Conservation (phyloP, 768 basidiomycete species). For the Gelatoporia subvermispora region DNA sequence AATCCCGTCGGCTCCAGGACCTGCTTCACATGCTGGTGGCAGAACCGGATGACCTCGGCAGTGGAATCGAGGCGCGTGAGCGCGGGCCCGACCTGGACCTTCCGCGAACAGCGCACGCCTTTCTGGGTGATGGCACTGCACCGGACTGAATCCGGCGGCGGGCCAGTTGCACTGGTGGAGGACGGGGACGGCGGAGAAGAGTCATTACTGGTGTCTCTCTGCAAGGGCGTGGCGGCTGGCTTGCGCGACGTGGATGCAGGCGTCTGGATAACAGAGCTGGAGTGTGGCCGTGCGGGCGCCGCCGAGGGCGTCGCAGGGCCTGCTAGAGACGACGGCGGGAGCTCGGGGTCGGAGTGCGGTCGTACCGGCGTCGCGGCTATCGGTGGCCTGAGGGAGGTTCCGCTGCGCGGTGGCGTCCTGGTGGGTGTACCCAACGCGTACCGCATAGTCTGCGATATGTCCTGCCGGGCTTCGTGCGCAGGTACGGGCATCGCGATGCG, state of each 20-base stretch:
- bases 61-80: conserved; percentile 26
- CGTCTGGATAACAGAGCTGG: conserved; percentile 4
- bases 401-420: too few species aligned
- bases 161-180: conserved; percentile 1
- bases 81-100: conserved; percentile 40
- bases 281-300: too few species aligned
- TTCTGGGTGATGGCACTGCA: conserved; percentile 65
- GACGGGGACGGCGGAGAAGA: too few species aligned
- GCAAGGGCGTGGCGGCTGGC: too few species aligned
- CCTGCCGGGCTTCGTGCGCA: conserved; percentile 1
- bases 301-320: conserved; percentile 6
- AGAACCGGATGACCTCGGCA: conserved; percentile 43
- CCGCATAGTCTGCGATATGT: conserved; percentile 33
- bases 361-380: conserved; percentile 16
- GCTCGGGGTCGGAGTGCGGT: conserved; percentile 28
- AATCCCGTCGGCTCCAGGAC: conserved; percentile 51
- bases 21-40: conserved; percentile 59
- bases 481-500: conserved; percentile 32
- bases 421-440: conserved; percentile 26
- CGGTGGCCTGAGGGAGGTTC: conserved; percentile 13
- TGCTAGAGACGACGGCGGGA: conserved; percentile 2
- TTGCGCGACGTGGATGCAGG: conserved; percentile 13
- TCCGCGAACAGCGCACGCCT: conserved; percentile 55
- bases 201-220: too few species aligned
- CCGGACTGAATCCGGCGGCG: conserved; percentile 29